A percentile compares a stretch with the other conserved stretches of the same genome.
Evolutionary conservation across 805 yeast genomes (phyloP).

Genomic region (Nakazawaea ambrosiae): DNA sequence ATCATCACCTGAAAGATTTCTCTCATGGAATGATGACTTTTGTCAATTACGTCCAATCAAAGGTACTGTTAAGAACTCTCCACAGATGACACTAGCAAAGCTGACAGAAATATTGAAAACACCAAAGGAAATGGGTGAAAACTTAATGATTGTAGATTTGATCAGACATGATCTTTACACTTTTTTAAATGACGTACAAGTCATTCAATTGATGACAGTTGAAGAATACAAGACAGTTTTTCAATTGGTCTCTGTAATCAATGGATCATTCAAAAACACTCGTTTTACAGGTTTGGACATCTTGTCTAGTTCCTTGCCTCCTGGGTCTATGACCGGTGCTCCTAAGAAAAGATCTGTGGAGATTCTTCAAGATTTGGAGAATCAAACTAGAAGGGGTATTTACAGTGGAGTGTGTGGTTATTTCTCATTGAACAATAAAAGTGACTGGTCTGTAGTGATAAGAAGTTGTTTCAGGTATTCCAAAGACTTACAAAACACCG

Average conservation of each 20-base stretch:
- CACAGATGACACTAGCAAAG: constrained; percentile 41
- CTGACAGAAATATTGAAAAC: constrained; percentile 67
- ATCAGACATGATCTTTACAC: constrained; percentile 86
- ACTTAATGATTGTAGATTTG: constrained; percentile 92
- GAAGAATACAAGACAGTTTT: constrained; percentile 90
- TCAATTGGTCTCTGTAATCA: constrained; percentile 86
- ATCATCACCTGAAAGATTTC: constrained; percentile 91
- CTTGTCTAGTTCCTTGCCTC: constrained; percentile 75
- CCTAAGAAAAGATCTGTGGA: constrained; percentile 93
- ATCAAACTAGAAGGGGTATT: constrained; percentile 61
- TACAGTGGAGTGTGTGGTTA: constrained; percentile 96
- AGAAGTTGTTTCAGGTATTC: constrained; percentile 70
- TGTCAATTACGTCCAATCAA: constrained; percentile 92
- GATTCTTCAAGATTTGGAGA: constrained; percentile 56
- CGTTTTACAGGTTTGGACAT: constrained; percentile 69
- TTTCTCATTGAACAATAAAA: constrained; percentile 80
- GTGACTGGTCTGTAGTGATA: constrained; percentile 96
- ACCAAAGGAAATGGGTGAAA: constrained; percentile 93
- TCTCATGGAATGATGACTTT: constrained; percentile 58
- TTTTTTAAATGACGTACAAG: constrained; percentile 57
- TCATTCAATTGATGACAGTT: constrained; percentile 77
- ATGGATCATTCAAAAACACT: constrained; percentile 41
- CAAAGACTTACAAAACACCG: constrained; percentile 30
- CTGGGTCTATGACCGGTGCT: constrained; percentile 99
- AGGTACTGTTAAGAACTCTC: constrained; percentile 79